phyloP scores from a whole-genome alignment of 805 yeast genomes.

The Hanseniaspora singularis region DNA sequence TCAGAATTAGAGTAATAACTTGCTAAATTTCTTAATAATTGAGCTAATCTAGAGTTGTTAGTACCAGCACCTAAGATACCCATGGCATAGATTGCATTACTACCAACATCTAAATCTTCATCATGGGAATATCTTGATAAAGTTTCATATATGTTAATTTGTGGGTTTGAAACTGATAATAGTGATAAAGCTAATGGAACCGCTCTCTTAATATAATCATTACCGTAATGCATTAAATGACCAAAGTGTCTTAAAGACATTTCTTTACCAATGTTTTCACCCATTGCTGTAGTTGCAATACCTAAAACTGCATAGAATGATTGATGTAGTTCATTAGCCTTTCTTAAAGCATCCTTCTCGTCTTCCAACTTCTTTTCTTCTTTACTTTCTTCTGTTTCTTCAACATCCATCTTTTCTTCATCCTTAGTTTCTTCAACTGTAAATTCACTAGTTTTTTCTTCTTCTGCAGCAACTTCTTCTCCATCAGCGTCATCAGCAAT shows the following conservation, averaged over 20 bases:
- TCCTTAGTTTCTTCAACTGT: constrained; percentile 25
- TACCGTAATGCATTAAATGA: constrained; percentile 96
- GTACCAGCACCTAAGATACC: constrained; percentile 98
- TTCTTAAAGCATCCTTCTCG: constrained; percentile 26
- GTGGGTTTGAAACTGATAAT: constrained; percentile 84
- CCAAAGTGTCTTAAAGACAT: constrained; percentile 96
- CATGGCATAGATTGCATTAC: constrained; percentile 91
- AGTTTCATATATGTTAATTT: constrained; percentile 93
- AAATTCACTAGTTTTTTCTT: constrained; percentile 24
- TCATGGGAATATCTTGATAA: constrained; percentile 94
- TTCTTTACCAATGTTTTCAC: constrained; percentile 95
- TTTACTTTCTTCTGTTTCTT: constrained; percentile 21
- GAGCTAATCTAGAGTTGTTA: constrained; percentile 94
- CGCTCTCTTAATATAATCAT: constrained; percentile 76
- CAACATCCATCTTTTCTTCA: constrained; percentile 32
- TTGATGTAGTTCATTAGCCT: constrained; percentile 28
- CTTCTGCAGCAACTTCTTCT: constrained; percentile 23
- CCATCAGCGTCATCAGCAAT: constrained; percentile 42
- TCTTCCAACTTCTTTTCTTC: constrained; percentile 23
- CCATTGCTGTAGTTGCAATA: constrained; percentile 87
- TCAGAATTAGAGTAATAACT: constrained; percentile 83
- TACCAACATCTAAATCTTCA: constrained; percentile 83
- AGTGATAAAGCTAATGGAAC: constrained; percentile 98
- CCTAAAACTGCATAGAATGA: constrained; percentile 85
- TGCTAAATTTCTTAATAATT: constrained; percentile 86